phyloP scores from a whole-genome alignment of 225 moss, liverwort and hornwort genomes.

The Anthoceros angustus region DNA sequence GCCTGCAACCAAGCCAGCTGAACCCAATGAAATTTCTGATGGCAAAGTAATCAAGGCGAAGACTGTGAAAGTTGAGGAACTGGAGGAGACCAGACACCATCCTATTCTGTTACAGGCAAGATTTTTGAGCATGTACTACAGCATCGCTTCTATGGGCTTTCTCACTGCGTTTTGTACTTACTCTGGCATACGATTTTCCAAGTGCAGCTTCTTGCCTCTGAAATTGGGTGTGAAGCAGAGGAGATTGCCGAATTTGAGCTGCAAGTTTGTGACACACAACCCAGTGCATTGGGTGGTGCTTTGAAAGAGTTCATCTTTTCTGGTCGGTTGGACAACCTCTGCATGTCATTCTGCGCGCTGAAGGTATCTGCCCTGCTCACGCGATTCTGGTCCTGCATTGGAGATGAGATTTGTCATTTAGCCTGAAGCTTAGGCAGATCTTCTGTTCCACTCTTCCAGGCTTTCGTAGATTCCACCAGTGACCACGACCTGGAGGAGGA shows the following conservation, averaged over 20 bases:
- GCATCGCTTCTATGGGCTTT: background rate
- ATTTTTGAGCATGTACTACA: background rate
- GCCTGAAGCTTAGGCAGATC: background rate
- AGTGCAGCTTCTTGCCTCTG: slow-evolving; percentile 54
- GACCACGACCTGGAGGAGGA: slow-evolving; percentile 35
- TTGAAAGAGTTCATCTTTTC: slow-evolving; percentile 92
- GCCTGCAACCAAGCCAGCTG: slow-evolving; percentile 32
- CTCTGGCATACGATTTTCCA: slow-evolving; percentile 1
- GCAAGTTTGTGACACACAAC: slow-evolving; percentile 84
- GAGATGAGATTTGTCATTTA: background rate
- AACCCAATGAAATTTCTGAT: slow-evolving; percentile 16
- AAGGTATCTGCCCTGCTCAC: slow-evolving; percentile 30
- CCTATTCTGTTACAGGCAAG: slow-evolving; percentile 62
- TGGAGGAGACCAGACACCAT: slow-evolving; percentile 40
- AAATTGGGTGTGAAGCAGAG: slow-evolving; percentile 54
- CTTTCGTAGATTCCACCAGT: slow-evolving; percentile 65
- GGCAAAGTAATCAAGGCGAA: slow-evolving; percentile 11
- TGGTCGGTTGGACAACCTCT: slow-evolving; percentile 89
- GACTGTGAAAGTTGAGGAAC: slow-evolving; percentile 8
- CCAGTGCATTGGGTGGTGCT: slow-evolving; percentile 70
- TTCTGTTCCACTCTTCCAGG: slow-evolving; percentile 21
- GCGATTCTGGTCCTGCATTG: background rate
- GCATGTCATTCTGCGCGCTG: slow-evolving; percentile 84
- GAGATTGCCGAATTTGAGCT: slow-evolving; percentile 77
- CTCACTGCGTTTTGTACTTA: background rate